These are phyloP conservation scores for Termitomyces sp. DNA, from an alignment of 768 basidiomycete species.

Conservation along the genomic window DNA sequence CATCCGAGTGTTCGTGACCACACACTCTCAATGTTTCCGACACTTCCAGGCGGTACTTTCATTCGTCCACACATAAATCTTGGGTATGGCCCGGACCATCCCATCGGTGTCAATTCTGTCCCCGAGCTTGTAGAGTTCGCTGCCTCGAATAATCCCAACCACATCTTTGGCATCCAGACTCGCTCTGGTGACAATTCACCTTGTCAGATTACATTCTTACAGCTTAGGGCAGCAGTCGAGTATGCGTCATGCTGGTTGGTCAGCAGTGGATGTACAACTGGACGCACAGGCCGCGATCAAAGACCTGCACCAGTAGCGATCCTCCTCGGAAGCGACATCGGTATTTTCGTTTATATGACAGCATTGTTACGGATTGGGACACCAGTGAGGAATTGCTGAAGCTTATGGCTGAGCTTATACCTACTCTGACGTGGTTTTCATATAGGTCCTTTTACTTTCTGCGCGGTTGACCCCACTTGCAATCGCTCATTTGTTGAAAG, in stretches of 20 bases:
- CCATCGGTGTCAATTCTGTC: slow-evolving; percentile 29
- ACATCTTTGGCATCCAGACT: slow-evolving; percentile 33
- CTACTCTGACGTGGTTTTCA: background rate
- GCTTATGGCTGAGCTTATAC: background rate
- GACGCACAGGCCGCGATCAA: slow-evolving; percentile 21
- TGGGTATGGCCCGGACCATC: slow-evolving; percentile 25
- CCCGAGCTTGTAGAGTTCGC: slow-evolving; percentile 36
- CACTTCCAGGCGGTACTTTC: slow-evolving; percentile 25
- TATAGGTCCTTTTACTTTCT: slow-evolving; percentile 34
- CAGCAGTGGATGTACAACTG: slow-evolving; percentile 23
- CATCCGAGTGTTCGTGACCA: background rate
- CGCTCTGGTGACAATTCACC: slow-evolving; percentile 23
- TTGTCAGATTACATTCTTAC: slow-evolving; percentile 31
- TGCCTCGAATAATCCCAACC: slow-evolving; percentile 30
- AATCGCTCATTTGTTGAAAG: slow-evolving; percentile 31
- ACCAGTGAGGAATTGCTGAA: slow-evolving; percentile 24
- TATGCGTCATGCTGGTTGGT: slow-evolving; percentile 33
- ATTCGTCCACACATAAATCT: slow-evolving; percentile 34
- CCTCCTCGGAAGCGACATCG: slow-evolving; percentile 34
- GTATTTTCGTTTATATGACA: slow-evolving; percentile 34
- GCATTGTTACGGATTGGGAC: slow-evolving; percentile 34
- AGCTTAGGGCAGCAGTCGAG: slow-evolving; percentile 30
- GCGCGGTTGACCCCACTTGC: slow-evolving; percentile 33
- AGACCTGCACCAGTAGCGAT: slow-evolving; percentile 32
- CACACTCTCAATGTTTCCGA: slow-evolving; percentile 17